These are phyloP conservation scores for Euphorbia lathyris DNA, from an alignment of 345 rosid species.

Conservation along the genomic window DNA sequence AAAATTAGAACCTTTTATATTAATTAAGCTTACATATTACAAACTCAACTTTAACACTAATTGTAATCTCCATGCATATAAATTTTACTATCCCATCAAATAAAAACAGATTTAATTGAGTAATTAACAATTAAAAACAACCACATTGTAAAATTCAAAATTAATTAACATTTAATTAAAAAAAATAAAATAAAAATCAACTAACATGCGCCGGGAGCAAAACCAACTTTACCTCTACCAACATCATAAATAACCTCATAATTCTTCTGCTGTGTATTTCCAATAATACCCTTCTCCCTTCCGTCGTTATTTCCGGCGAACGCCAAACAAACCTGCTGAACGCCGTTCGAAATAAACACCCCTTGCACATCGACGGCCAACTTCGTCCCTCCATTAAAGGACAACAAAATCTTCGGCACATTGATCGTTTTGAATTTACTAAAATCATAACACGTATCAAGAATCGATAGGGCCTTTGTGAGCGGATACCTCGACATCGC, in stretches of 20 bases:
- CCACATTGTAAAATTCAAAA: no score
- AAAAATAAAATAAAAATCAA: conserved; percentile 11
- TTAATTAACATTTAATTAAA: not conserved
- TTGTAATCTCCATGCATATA: no score
- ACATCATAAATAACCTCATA: conserved; percentile 70
- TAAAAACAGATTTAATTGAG: no score
- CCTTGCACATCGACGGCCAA: conserved; percentile 45
- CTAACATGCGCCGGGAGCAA: conserved; percentile 55
- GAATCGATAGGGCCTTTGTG: conserved; percentile 47
- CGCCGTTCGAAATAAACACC: conserved; percentile 29
- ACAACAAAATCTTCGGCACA: conserved; percentile 51
- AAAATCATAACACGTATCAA: conserved; percentile 81
- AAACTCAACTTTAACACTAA: no score
- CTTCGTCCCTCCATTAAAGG: conserved; percentile 40
- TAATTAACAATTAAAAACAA: no score
- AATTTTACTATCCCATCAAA: no score
- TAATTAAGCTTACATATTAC: no score
- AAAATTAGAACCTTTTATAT: no score
- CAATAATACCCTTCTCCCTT: conserved; percentile 45
- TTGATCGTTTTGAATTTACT: conserved; percentile 25
- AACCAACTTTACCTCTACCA: conserved; percentile 54
- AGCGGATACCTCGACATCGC: conserved; percentile 54
- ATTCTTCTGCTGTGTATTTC: conserved; percentile 69
- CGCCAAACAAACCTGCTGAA: conserved; percentile 68
- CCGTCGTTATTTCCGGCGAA: conserved; percentile 64